Base-by-base conservation (phyloP, 106 monocot genomes). In the Allium cepa region DNA sequence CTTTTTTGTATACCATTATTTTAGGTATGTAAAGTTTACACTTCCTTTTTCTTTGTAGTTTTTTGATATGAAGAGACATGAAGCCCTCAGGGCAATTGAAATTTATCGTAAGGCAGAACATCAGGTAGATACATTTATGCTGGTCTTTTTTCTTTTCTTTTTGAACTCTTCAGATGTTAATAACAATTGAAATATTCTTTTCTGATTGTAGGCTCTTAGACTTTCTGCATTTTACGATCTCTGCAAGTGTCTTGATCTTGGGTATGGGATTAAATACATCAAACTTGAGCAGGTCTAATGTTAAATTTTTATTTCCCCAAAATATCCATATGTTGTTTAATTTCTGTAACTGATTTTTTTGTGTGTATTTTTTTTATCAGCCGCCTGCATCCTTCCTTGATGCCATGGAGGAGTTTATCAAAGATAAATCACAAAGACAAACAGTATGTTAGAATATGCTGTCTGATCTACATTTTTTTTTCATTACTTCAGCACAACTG, bases 41-140 rank as follows among this genome's bases (percentile, higher is more conserved):
- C 9, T 71, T 62, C 6, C 26, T 55, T 57, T 59, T 72, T 55
- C 28, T 72, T 56, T 62, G 13, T 71, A 91, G 87, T 91, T 91
- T 77, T 91, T 91, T 82, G 91, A 91, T 62, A 91, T 91, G 87
- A 79, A 75, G 68, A 74, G 76, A 8, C 80, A 77, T 75, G 87
- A 87, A 77, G 87, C 91, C 46, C 60, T 91, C 57, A 87, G 84
- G 56, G 84, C 91, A 72, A 74, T 91, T 59, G 84, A 84, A 71
- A 82, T 87, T 72, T 91, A 91, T 59, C 69, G 77, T 49, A 91
- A 78, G 72, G 81, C 84, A 52, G 78, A 72, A 26, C 60, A 70
- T 56, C 91, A 91, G 87, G 91, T 85, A 70, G 26, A 26, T 17
- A 50, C 45, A 15, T 36, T 36, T 36, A 2, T 61, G 60, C 36